phyloP scores from a whole-genome alignment of 192 early-diverging fungal genomes.

The Coemansia sp. region DNA sequence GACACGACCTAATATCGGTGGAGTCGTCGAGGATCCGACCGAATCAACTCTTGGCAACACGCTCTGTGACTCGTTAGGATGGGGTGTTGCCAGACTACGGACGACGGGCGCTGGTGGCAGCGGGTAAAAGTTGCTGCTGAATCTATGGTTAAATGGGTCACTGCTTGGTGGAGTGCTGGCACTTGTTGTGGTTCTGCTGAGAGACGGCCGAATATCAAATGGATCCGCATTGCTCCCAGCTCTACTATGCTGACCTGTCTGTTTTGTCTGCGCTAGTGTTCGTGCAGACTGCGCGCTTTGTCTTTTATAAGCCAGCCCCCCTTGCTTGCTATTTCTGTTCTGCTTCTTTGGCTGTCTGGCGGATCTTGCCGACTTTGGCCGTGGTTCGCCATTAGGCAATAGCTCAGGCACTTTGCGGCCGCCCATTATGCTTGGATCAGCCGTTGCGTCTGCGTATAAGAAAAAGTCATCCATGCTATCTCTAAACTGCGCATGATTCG shows the following conservation, averaged over 20 bases:
- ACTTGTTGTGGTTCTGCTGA: background rate
- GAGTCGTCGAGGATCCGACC: background rate
- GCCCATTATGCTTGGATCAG: background rate
- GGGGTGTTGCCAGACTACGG: background rate
- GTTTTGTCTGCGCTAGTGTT: background rate
- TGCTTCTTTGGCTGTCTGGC: slow-evolving; percentile 2
- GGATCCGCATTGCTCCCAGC: slow-evolving; percentile 16
- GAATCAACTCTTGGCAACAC: background rate
- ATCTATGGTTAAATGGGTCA: slow-evolving; percentile 12
- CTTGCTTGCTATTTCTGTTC: background rate
- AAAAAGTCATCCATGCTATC: slow-evolving; percentile 19
- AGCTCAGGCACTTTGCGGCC: slow-evolving; percentile 5
- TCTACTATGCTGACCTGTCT: background rate
- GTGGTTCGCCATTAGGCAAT: slow-evolving; percentile 31
- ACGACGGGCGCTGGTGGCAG: background rate
- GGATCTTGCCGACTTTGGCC: slow-evolving; percentile 22
- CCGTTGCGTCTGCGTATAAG: background rate
- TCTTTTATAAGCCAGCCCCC: background rate
- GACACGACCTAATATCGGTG: background rate
- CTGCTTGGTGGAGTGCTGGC: background rate
- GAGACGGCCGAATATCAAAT: slow-evolving; percentile 37
- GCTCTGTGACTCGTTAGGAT: background rate
- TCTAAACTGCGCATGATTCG: slow-evolving; percentile 5
- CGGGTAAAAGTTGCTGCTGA: background rate
- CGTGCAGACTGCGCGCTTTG: slow-evolving; percentile 12